Base-by-base conservation (phyloP, 2,329 filamentous ascomycete species). In the Xylaria sp. region DNA sequence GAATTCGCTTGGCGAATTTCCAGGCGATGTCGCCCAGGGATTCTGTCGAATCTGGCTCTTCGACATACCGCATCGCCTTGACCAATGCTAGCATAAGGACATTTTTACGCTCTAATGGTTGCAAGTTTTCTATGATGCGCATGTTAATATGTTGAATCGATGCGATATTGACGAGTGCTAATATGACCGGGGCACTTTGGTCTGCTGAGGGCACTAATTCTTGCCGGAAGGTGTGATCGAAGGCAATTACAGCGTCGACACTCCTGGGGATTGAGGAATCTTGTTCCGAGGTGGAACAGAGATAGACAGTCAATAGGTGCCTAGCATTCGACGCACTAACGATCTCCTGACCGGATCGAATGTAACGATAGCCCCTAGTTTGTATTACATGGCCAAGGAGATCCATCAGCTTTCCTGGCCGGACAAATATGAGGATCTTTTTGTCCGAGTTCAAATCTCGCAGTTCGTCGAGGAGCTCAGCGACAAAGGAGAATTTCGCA, bases 401-500 rank as follows among this genome's bases (percentile, higher is more conserved):
- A 31, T 83, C 80, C 42, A 85, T 73, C 6, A 85, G 75, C 31
- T 79, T 77, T 9, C 80, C 79, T 5, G 82, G 80, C 19, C 82
- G 82, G 8, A 80, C 83, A 11, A 89, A 70, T 23, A 89, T 80
- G 14, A 87, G 73, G 7, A 89, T 72, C 37, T 80, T 83, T 38
- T 78, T 80, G 11, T 81, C 76, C 12, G 73, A 72, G 15, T 67
- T 66, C 11, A 76, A 72, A 15, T 76, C 72, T n/a, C 72, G 70
- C 11, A 87, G 70, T 8, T 73, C 70, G 19, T 81, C 75, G 31
- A 88, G 71, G 3, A 89, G 75, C 64, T 87, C 84, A 46, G 79
- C 82, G 5, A 88, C 69, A 67, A 89, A 89, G 33, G 80, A 81
- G 67, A 84, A 86, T 67, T 89, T 89, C 57, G 84, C 77, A 72